Evolutionary conservation across 176 grass and related monocot species (phyloP).

Genomic region (Triticum timopheevii): DNA sequence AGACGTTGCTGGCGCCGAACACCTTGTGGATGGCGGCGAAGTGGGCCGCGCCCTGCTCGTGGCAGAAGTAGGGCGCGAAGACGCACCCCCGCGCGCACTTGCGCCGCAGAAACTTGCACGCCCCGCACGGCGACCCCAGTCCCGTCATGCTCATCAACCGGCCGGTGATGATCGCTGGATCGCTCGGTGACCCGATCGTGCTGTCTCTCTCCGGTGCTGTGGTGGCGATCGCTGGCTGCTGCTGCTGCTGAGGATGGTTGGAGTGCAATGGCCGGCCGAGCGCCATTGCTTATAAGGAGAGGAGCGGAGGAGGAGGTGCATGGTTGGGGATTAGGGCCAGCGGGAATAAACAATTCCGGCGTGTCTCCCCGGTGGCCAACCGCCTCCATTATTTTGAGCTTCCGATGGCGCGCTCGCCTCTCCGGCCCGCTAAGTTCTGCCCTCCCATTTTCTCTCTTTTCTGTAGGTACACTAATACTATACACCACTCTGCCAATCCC

Average conservation of each 20-base stretch:
- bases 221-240: neutral
- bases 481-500: slow-evolving; percentile 8
- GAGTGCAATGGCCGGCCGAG: neutral
- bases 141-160: slow-evolving; percentile 55
- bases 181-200: neutral
- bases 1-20: slow-evolving; percentile 98
- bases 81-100: slow-evolving; percentile 93
- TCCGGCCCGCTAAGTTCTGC: neutral
- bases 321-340: slow-evolving; percentile 44
- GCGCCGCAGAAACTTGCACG: slow-evolving; percentile 93
- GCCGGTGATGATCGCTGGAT: neutral
- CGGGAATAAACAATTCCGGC: slow-evolving; percentile 45
- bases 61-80: slow-evolving; percentile 97
- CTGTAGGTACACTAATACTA: neutral
- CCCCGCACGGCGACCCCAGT: slow-evolving; percentile 86
- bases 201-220: neutral
- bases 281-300: slow-evolving; percentile 63
- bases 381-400: slow-evolving; percentile 72
- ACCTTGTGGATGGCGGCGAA: slow-evolving; percentile 99
- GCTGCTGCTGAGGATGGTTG: neutral
- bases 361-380: slow-evolving; percentile 60
- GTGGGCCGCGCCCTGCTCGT: slow-evolving; percentile 88
- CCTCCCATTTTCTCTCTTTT: neutral
- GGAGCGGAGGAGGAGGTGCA: neutral
- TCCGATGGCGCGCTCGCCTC: slow-evolving; percentile 41